A percentile compares a stretch with the other conserved stretches of the same genome.
phyloP scores from a whole-genome alignment of 805 yeast species.

The Tetrapisispora iriomotensis region DNA sequence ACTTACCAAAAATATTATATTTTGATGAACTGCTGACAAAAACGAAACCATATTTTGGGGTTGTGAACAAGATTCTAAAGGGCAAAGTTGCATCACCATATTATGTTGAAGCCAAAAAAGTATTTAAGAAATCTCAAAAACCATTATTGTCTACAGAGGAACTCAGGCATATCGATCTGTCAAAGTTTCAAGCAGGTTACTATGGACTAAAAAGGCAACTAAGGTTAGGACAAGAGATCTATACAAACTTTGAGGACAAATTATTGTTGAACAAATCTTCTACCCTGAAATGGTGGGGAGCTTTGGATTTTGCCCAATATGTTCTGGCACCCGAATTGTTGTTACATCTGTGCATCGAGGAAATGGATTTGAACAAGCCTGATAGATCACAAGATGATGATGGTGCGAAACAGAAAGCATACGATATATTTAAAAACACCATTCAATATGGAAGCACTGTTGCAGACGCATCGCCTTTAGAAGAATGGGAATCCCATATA shows the following conservation, averaged over 20 bases:
- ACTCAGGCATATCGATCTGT: conserved; percentile 37
- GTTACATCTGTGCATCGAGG: conserved; percentile 40
- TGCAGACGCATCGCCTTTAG: conserved; percentile 23
- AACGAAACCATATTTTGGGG: conserved; percentile 24
- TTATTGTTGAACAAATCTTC: conserved; percentile 31
- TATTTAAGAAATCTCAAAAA: conserved; percentile 31
- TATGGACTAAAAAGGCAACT: conserved; percentile 51
- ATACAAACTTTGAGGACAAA: conserved; percentile 24
- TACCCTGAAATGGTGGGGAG: conserved; percentile 53
- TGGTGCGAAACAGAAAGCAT: conserved; percentile 34
- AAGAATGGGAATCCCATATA: conserved; percentile 18
- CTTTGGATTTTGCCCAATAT: conserved; percentile 43
- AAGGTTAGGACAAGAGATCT: conserved; percentile 37
- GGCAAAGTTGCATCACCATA: conserved; percentile 40
- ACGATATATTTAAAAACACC: conserved; percentile 38
- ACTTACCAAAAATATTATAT: conserved; percentile 22
- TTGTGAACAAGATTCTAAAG: conserved; percentile 34
- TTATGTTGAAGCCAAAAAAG: conserved; percentile 40
- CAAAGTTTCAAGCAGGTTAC: conserved; percentile 45
- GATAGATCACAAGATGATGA: background rate
- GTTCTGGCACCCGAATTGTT: conserved; percentile 58
- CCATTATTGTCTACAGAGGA: conserved; percentile 39
- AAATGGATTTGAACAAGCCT: conserved; percentile 23
- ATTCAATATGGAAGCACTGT: conserved; percentile 37
- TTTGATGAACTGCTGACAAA: conserved; percentile 25